phyloP scores from a whole-genome alignment of 805 yeast species.

The Barnettozyma californica region DNA sequence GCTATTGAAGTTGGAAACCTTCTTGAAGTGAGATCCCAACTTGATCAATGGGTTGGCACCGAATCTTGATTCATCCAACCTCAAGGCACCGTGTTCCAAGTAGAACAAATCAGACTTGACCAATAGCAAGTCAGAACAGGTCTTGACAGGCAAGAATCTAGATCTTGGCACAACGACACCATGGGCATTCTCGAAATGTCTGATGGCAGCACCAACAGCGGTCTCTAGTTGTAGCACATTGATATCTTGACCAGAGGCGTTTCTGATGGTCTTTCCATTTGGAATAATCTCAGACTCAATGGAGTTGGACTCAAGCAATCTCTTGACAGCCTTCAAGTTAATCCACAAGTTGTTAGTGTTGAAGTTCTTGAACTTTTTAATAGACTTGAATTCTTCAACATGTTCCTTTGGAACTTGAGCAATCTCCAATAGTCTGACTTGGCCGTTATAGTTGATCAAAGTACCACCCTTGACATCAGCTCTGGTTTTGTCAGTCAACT shows the following conservation, averaged over 20 bases:
- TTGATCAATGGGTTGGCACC: constrained; percentile 92
- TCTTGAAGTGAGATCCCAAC: constrained; percentile 94
- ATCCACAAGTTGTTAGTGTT: constrained; percentile 98
- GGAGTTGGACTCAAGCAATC: constrained; percentile 77
- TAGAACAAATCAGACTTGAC: constrained; percentile 93
- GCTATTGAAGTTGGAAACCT: constrained; percentile 83
- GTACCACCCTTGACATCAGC: constrained; percentile 99
- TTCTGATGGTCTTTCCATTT: constrained; percentile 75
- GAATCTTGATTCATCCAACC: constrained; percentile 76
- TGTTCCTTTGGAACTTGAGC: constrained; percentile 99
- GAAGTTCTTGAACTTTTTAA: constrained; percentile 96
- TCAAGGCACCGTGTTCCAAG: constrained; percentile 87
- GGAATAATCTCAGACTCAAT: constrained; percentile 94
- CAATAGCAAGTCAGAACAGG: constrained; percentile 88
- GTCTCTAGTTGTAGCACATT: constrained; percentile 94
- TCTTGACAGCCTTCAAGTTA: constrained; percentile 88
- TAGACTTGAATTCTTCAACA: constrained; percentile 95
- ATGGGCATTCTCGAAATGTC: constrained; percentile 90
- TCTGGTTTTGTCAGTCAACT: constrained; percentile 95
- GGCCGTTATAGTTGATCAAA: constrained; percentile 90
- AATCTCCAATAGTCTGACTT: constrained; percentile 89
- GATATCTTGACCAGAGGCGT: constrained; percentile 65
- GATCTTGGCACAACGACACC: constrained; percentile 99
- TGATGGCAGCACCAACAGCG: constrained; percentile 98
- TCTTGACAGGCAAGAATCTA: constrained; percentile 96